Evolutionary conservation across 139 green algal genomes (phyloP).

Genomic region (Picochlorum sp.): DNA sequence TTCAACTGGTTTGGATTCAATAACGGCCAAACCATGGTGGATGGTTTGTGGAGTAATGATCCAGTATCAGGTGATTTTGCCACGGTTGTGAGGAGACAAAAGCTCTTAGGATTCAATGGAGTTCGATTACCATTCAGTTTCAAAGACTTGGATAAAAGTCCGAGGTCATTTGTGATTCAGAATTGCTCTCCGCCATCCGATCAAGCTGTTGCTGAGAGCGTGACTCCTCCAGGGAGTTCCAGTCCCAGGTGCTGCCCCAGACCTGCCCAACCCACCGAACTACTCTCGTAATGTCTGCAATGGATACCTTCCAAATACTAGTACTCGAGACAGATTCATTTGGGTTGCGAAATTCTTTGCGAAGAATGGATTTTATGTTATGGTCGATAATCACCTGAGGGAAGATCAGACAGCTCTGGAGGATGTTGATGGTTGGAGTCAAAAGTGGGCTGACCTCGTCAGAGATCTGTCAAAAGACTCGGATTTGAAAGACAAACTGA

Average conservation of each 20-base stretch:
- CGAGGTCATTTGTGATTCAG: constrained; percentile 2
- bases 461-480: neutral
- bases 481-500: neutral
- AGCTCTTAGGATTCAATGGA: constrained; percentile 17
- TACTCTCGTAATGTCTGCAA: constrained; percentile 3
- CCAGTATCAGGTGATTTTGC: constrained; percentile 9
- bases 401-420: constrained; percentile 12
- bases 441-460: constrained; percentile 4
- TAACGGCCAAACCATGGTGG: constrained; percentile 8
- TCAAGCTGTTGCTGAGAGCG: neutral
- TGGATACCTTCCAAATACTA: constrained; percentile 2
- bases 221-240: constrained; percentile 3
- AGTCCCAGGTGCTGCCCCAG: neutral
- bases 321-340: constrained; percentile 24
- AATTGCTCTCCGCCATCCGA: neutral
- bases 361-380: constrained; percentile 44
- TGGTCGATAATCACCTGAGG: constrained; percentile 40
- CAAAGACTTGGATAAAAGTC: neutral
- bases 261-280: neutral
- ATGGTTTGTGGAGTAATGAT: constrained; percentile 10
- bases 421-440: constrained; percentile 1
- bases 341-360: constrained; percentile 43
- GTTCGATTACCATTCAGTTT: constrained; percentile 17
- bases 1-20: constrained; percentile 18
- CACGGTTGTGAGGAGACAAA: constrained; percentile 12